Evolutionary conservation across 1,284 basidiomycete species (phyloP), one percentile per base, ranked within the genome.

Genomic region (Boletus subluridellus): DNA sequence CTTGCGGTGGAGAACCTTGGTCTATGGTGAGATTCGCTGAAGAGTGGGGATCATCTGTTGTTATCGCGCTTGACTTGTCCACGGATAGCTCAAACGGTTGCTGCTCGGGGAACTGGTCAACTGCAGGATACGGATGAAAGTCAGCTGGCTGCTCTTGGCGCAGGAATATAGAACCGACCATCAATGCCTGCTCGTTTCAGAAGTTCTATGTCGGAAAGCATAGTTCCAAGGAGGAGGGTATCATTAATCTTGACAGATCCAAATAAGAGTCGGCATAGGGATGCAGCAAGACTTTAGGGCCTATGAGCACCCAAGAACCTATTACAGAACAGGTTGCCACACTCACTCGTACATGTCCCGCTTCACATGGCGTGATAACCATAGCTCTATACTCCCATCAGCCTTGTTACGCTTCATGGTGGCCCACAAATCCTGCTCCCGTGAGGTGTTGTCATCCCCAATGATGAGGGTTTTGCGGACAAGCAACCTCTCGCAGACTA

Each of bases 261-360:
- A 62, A 95, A 87, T 24, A 95, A 74, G 2, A 89, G 72, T 5
- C 84, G 82, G 69, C 89, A 92, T 32, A 95, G 77, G 0, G 87
- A 86, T 1, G 83, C 84, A 0, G 92, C 86, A 11, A 94, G 7
- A n/a, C 17, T 42, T 1, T n/a, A 17, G n/a, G 17, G 38, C 9
- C 17, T 12, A n/a, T 39, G 15, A 39, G 9, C 17, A 4, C 3
- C 17, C 17, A 10, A n/a, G 17, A n/a, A 39, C 3, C 38, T 8
- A n/a, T 39, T n/a, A n/a, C n/a, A 39, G 7, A n/a, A 39, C n/a
- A 17, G 17, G 17, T 17, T 9, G 21, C 26, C n/a, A 30, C 6
- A 24, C 89, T 76, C 66, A 92, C 90, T 96, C 94, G 66, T 91
- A 96, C 81, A 90, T 89, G 69, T 96, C 94, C 9, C 87, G 74